Base-by-base conservation (phyloP, 2,329 filamentous ascomycete genomes). In the Fusarium sp. region DNA sequence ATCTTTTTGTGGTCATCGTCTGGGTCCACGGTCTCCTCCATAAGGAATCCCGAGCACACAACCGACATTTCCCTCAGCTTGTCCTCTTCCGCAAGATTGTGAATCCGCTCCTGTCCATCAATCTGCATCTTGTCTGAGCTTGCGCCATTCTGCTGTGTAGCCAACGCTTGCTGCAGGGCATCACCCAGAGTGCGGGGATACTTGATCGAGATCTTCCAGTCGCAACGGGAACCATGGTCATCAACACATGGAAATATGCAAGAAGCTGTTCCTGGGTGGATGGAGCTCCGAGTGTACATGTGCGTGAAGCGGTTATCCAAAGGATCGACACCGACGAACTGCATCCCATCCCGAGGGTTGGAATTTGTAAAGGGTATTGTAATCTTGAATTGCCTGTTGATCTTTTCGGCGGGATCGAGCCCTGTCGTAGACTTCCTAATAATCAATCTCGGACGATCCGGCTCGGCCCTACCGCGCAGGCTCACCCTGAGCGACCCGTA, bases 161-260 rank as follows among this genome's bases (percentile, higher is more conserved):
- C 83, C 30, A 84, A 80, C 16, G 85, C 85, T 77, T 87, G 87
- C 75, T 84, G 85, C 45, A 92, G 85, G 14, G 89, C 93, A 84
- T 98, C 95, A 6, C 95, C 95, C 1, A 99, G 86, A 0, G 95
- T 98, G 60, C 93, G 91, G 13, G 96, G 94, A 76, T 93, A 96
- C 67, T 93, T 95, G 79, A 99, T 92, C 2, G 94, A 94, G 59
- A 99, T 88, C 67, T 95, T 94, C 94, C 97, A 99, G 13, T 92
- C 92, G 79, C 93, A 96, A 66, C 95, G 90, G 67, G 94, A 92
- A 37, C 92, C 91, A 27, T 93, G 90, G 80, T 97, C 94, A 81
- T 99, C 97, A 62, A 98, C 88, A 81, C 97, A 98, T 1, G 97
- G 97, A 78, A 99, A 99, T 30, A 98, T 91, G 76, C 93, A 95